Evolutionary conservation across 345 rosid species (phyloP), one percentile per base, ranked within the genome.

Genomic region (Murraya koenigii): DNA sequence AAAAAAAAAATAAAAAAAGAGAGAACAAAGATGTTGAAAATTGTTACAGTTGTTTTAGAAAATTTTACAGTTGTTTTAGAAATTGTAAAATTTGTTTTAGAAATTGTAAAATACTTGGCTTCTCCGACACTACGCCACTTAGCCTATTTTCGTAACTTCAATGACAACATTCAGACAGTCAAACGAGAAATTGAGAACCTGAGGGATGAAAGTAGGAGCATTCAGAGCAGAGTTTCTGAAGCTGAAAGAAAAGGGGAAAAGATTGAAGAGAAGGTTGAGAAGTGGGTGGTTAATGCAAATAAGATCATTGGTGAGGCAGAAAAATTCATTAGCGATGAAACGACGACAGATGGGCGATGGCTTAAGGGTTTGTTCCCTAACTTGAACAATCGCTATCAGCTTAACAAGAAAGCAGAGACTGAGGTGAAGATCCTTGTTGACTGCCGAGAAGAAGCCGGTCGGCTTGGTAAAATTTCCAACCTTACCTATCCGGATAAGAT

Each of bases 331-430:
- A 8, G 4, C 5, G 61, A 36, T 11, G 71, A 49, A 67, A 26
- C 23, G 30, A 23, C 25, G 15, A 22, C 63, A 19, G 20, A 49
- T 33, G 61, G 54, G 19, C 63, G 36, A 69, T 76, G 83, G 30
- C 76, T 64, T 28, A 52, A 65, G 62, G 69, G 78, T 10, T 35
- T 62, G 70, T 76, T 56, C 39, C 78, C 74, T 3, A 30, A 77
- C 54, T 15, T 71, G 66, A 77, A 52, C 67, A 10, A 13, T 39
- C 47, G 47, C 47, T 39, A 9, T 39, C 47, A 0, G 47, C 47
- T 9, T 39, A 39, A 13, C 47, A 39, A 39, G 47, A 9, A 39
- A 39, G 47, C 47, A 39, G 47, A 9, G 47, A 2, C 47, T 1
- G 14, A 61, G 56, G 28, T 33, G 14, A 2, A 10, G 52, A 7